Evolutionary conservation across 805 yeast species (phyloP), one percentile per base, ranked within the genome.

Genomic region (Candida loeiensis): DNA sequence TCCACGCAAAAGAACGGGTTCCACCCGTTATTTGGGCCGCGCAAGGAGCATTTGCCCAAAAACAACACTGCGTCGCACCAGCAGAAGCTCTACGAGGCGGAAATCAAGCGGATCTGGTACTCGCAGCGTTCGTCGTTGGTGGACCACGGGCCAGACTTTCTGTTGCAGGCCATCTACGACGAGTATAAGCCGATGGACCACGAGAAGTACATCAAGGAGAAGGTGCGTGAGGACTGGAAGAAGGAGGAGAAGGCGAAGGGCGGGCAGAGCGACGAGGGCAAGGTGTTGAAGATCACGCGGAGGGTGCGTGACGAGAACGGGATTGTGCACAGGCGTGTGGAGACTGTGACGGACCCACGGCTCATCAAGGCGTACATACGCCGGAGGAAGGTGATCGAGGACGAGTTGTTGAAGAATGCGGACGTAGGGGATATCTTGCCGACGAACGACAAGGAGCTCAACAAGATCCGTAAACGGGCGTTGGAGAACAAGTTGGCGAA

Each of bases 1-100:
- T 85, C 96, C 0, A 87, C 97, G 0, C 95, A 91, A 87, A 93
- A 91, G 61, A 96, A 95, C 54, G 95, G 96, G 1, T 91, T 91
- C 61, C 51, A 56, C 29, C 73, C 74, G 4, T 49, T 63, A 11
- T 54, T 64, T 36, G 57, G 58, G 1, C 58, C 65, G 2, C 64
- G 62, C 2, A 63, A 59, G 38, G 71, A 66, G 34, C 57, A 49
- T 31, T 57, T 59, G 11, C 71, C 71, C 8, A 69, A 69, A 42
- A 63, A 60, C 39, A 64, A 59, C 22, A 65, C 70, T 6, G 71
- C 73, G 0, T 60, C 69, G 3, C 63, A 66, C 46, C 98, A 91
- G 60, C 98, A 91, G 55, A 84, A 82, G 55, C 79, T 93, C 2
- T 93, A 93, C 53, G 96, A 91, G 46, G 90, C 84, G 45, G 98